Evolutionary conservation across 148 eudicot species (phyloP), one percentile per base, ranked within the genome.

Genomic region (Euryodendron excelsum): DNA sequence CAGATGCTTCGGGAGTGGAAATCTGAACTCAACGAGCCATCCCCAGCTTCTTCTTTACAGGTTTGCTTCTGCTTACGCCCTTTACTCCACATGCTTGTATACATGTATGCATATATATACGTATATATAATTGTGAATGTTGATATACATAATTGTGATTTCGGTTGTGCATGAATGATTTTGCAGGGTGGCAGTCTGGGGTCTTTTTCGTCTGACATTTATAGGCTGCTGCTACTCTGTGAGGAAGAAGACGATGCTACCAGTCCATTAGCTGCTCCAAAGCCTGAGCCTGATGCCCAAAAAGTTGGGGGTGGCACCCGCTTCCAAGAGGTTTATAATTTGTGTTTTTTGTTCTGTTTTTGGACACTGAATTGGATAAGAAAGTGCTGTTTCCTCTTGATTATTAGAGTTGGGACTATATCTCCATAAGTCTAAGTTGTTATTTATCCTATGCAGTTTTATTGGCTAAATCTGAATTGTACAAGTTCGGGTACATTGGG

Each of bases 181-280:
- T 53, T 93, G 87, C 86, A 96, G 99, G 94, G 89, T 79, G 98
- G 86, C 73, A 92, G 96, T 83, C 80, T 86, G 64, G 94, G 92
- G 60, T 79, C 90, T 55, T 90, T 93, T 84, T 93, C 99, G 37
- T 79, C 97, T 4, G 98, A 96, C 68, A 92, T 96, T 78, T 85
- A 78, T 78, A 85, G 98, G 83, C 81, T 93, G 78, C 82, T 96
- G 85, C 94, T 87, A 74, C 86, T 88, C 27, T 84, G 89, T 85
- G 99, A 91, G 75, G 99, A 96, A 88, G 95, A 96, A 86, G 99
- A 96, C 83, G 98, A 96, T 88, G 99, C 98, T 34, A 93, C 90
- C 44, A 96, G 99, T 80, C 82, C 84, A 63, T 89, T 93, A 79
- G 84, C 90, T 83, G 82, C 92, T 15, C 96, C 94, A 50, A 96